Evolutionary conservation across 345 rosid species (phyloP).

Genomic region (Acer saccharum): DNA sequence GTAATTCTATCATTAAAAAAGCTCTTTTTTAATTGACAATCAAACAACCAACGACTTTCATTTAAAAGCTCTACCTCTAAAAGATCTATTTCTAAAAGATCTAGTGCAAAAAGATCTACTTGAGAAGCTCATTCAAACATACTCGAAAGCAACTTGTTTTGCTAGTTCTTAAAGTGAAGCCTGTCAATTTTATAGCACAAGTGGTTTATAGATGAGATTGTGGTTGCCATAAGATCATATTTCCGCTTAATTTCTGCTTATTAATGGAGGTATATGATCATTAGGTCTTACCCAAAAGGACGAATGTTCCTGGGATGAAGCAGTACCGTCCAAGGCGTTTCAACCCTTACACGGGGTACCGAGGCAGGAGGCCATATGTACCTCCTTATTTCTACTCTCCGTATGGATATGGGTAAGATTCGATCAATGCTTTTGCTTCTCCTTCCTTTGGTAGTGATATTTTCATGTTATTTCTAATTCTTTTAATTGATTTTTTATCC

Average conservation of each 20-base stretch:
- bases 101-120: too few species aligned
- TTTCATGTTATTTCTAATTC: not conserved
- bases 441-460: not conserved
- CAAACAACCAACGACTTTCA: too few species aligned
- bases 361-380: conserved; percentile 70
- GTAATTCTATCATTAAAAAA: too few species aligned
- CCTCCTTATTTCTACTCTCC: conserved; percentile 85
- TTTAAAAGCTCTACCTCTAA: too few species aligned
- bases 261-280: not conserved
- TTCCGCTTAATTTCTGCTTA: not conserved
- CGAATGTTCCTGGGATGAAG: conserved; percentile 96
- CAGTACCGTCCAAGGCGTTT: conserved; percentile 76
- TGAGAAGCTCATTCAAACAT: too few species aligned
- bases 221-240: not conserved
- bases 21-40: too few species aligned
- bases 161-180: not conserved
- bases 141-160: not conserved
- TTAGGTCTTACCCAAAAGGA: conserved; percentile 84
- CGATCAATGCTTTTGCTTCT: not conserved
- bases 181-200: not conserved
- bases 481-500: not conserved
- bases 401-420: conserved; percentile 84
- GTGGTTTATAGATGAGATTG: not conserved
- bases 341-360: conserved; percentile 71
- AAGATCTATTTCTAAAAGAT: too few species aligned